Conservation (phyloP, 2,329 filamentous ascomycete species). For the Fusarium sp. region DNA sequence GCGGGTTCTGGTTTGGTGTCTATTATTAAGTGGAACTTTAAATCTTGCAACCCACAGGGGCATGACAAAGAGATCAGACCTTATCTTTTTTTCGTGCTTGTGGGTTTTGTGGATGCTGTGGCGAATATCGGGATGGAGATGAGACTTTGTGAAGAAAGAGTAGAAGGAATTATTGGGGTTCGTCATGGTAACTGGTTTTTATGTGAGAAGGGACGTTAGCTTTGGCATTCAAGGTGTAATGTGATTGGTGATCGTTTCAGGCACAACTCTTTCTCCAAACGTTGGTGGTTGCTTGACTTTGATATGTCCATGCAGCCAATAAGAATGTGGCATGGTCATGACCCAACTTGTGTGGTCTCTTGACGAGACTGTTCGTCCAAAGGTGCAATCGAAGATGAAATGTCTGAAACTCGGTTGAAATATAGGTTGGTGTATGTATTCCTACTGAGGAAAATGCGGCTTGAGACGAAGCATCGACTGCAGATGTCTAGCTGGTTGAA, state of each 20-base stretch:
- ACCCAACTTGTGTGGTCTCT: not conserved
- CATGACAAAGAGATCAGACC: not conserved
- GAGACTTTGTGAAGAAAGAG: not conserved
- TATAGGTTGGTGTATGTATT: not conserved
- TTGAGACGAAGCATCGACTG: too few relatives aligned
- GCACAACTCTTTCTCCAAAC: not conserved
- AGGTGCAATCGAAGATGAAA: too few relatives aligned
- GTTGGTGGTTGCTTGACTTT: not conserved
- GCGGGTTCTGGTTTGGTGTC: slow-evolving; percentile 1
- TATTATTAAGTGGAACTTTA: not conserved
- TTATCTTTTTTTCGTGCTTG: not conserved
- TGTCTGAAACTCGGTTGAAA: not conserved
- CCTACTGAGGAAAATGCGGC: not conserved
- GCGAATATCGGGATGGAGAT: not conserved
- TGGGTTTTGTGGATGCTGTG: not conserved
- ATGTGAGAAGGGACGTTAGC: not conserved
- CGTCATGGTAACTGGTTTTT: not conserved
- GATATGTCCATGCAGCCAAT: not conserved
- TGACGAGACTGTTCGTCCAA: too few relatives aligned
- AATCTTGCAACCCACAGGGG: not conserved
- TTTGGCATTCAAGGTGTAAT: not conserved
- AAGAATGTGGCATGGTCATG: not conserved
- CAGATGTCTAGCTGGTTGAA: not conserved
- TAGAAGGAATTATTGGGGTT: not conserved
- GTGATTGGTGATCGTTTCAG: not conserved